These are phyloP conservation scores for Toxicodendron radicans DNA, from an alignment of 345 rosid species.

Conservation along the genomic window DNA sequence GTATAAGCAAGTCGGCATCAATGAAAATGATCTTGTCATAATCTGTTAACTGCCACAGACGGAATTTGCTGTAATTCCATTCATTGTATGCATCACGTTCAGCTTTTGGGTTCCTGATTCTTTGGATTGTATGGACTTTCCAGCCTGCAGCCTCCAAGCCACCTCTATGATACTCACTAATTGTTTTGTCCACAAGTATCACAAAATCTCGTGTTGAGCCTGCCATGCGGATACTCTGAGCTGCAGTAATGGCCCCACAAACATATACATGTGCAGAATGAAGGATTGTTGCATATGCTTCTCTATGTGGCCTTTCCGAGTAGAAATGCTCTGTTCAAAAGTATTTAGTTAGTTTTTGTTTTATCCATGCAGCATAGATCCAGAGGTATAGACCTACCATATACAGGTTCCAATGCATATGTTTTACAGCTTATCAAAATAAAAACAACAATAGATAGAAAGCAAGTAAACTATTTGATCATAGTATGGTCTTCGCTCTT, in stretches of 20 bases:
- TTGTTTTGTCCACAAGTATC: conserved; percentile 79
- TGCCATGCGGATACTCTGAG: conserved; percentile 84
- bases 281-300: conserved; percentile 85
- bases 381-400: background rate
- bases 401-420: background rate
- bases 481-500: background rate
- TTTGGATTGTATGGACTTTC: conserved; percentile 72
- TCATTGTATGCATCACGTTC: conserved; percentile 78
- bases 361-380: background rate
- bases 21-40: conserved; percentile 87
- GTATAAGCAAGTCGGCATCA: conserved; percentile 85
- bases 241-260: conserved; percentile 89
- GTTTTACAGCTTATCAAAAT: background rate
- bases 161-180: conserved; percentile 62
- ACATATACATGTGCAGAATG: conserved; percentile 84
- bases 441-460: background rate
- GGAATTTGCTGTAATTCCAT: conserved; percentile 93
- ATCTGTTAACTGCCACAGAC: conserved; percentile 86
- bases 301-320: conserved; percentile 58
- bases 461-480: background rate
- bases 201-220: conserved; percentile 88
- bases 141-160: conserved; percentile 87
- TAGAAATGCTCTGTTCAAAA: conserved; percentile 58
- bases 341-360: conserved; percentile 1
- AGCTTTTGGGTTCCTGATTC: conserved; percentile 85